phyloP scores from a whole-genome alignment of 768 basidiomycete species.

The Udeniomyces megalosporus region DNA sequence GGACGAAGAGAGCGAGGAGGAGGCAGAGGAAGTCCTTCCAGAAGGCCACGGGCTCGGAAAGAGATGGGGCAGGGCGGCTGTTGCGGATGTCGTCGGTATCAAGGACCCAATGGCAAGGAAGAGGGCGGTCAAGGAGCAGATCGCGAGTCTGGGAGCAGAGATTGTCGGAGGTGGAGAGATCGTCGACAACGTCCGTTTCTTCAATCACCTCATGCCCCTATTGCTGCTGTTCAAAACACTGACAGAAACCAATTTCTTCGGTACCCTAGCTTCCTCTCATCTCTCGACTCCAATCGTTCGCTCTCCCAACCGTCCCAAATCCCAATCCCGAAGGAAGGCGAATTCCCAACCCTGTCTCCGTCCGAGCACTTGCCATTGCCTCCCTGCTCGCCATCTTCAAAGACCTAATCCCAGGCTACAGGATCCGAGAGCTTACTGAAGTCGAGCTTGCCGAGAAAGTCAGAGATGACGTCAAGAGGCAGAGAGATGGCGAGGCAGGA shows the following conservation, averaged over 20 bases:
- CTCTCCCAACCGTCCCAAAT: conserved; percentile 55
- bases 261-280: conserved; percentile 59
- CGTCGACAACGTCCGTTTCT: conserved; percentile 46
- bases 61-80: conserved; percentile 49
- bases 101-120: conserved; percentile 51
- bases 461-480: conserved; percentile 73
- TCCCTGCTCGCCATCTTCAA: conserved; percentile 89
- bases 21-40: conserved; percentile 15
- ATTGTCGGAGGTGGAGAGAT: conserved; percentile 80
- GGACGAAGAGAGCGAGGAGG: conserved; percentile 13
- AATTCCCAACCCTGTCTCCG: conserved; percentile 57
- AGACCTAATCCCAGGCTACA: conserved; percentile 60
- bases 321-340: conserved; percentile 36
- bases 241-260: not conserved
- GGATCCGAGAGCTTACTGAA: conserved; percentile 72
- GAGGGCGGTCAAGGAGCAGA: conserved; percentile 76
- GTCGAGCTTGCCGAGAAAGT: conserved; percentile 85
- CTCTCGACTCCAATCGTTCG: conserved; percentile 73
- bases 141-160: conserved; percentile 83
- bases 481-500: conserved; percentile 91
- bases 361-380: conserved; percentile 73
- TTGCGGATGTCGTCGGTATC: conserved; percentile 52
- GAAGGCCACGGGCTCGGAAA: conserved; percentile 49
- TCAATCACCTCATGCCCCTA: not conserved
- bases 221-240: too few relatives aligned